phyloP scores from a whole-genome alignment of 208 protist genomes.

The Acanthamoeba castellanii region DNA sequence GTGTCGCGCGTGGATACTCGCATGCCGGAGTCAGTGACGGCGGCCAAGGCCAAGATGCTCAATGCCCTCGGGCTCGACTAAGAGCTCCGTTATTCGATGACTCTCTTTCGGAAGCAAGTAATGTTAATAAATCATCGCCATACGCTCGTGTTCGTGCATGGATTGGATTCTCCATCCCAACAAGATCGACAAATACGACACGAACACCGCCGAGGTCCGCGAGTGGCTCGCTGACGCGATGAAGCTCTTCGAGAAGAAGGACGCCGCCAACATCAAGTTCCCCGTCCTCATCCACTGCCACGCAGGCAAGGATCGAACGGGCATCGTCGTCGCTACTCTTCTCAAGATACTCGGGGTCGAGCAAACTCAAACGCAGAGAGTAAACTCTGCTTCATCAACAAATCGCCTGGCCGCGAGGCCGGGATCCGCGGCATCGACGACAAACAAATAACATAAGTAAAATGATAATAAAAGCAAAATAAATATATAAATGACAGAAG shows the following conservation, averaged over 20 bases:
- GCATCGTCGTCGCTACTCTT: slow-evolving; percentile 58
- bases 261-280: not conserved
- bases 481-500: no score
- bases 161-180: slow-evolving; percentile 25
- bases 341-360: slow-evolving; percentile 34
- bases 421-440: no score
- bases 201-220: slow-evolving; percentile 4
- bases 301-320: slow-evolving; percentile 52
- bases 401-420: no score
- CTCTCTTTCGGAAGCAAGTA: no score
- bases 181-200: slow-evolving; percentile 67
- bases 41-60: not conserved
- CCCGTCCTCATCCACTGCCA: slow-evolving; percentile 53
- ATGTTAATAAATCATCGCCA: no score
- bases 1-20: not conserved
- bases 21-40: not conserved
- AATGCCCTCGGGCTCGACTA: not conserved
- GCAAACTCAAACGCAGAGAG: no score
- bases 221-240: slow-evolving; percentile 29
- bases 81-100: not conserved
- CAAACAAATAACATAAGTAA: not conserved
- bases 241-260: slow-evolving; percentile 50
- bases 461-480: no score
- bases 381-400: no score
- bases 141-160: no score